Evolutionary conservation across 345 rosid species (phyloP).

Genomic region (Mangifera indica): DNA sequence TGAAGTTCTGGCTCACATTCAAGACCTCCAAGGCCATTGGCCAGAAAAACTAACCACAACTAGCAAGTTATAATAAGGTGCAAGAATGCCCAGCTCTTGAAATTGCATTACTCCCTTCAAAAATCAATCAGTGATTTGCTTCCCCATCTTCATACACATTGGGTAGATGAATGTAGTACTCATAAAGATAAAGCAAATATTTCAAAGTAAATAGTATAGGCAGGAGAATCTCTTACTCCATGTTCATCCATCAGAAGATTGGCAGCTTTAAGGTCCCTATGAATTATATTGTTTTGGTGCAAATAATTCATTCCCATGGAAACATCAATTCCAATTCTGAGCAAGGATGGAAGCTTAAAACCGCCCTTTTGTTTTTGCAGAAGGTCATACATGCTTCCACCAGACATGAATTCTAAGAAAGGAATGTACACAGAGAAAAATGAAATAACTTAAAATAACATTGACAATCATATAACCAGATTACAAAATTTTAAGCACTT

Average conservation of each 20-base stretch:
- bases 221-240: constrained; percentile 44
- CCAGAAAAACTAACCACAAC: not conserved
- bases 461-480: not conserved
- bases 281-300: constrained; percentile 53
- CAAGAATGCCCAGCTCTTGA: not conserved
- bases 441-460: not conserved
- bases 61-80: not conserved
- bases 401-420: constrained; percentile 58
- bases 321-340: constrained; percentile 63
- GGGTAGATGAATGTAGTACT: not conserved
- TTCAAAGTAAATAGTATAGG: constrained; percentile 5
- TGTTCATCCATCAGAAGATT: constrained; percentile 69
- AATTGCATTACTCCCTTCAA: not conserved
- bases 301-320: constrained; percentile 70
- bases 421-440: constrained; percentile 3
- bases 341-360: constrained; percentile 47
- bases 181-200: not conserved
- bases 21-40: not conserved
- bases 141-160: constrained; percentile 4
- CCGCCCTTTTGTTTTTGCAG: constrained; percentile 55
- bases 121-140: not conserved
- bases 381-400: constrained; percentile 65
- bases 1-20: not conserved
- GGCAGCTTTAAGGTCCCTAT: constrained; percentile 70
- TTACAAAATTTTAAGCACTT: not conserved